These are phyloP conservation scores for Gossypium laxum DNA, from an alignment of 441 rosid species.

Conservation along the genomic window DNA sequence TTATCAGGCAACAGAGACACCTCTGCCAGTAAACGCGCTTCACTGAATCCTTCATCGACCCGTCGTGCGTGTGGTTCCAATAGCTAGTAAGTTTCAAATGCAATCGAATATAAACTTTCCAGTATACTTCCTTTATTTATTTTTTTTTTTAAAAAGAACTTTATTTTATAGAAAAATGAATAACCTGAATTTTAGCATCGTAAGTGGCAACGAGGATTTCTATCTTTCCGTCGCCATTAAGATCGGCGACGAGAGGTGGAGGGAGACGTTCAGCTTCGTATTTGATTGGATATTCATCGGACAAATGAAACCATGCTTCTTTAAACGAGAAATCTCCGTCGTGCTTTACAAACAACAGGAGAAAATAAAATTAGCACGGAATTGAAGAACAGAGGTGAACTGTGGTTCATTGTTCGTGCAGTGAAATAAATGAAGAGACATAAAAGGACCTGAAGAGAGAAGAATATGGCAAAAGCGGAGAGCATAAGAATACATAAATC, in stretches of 20 bases:
- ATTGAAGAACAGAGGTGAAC: not conserved
- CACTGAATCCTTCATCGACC: slow-evolving; percentile 83
- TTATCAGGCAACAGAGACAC: slow-evolving; percentile 72
- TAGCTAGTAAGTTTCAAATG: slow-evolving; percentile 34
- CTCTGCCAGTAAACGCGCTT: slow-evolving; percentile 64
- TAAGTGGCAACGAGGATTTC: slow-evolving; percentile 81
- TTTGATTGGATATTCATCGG: slow-evolving; percentile 78
- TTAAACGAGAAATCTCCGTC: slow-evolving; percentile 94
- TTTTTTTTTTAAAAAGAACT: not conserved
- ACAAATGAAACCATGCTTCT: slow-evolving; percentile 86
- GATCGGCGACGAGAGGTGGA: slow-evolving; percentile 80
- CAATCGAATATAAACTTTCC: not conserved
- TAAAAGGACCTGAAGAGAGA: slow-evolving; percentile 72
- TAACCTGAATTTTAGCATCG: slow-evolving; percentile 83
- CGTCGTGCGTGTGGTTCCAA: slow-evolving; percentile 78
- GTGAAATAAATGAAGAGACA: not conserved
- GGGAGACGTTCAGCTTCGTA: slow-evolving; percentile 86
- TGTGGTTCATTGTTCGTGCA: not conserved
- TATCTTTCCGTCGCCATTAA: slow-evolving; percentile 84
- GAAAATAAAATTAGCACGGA: not conserved
- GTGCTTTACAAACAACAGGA: slow-evolving; percentile 33
- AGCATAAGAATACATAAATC: slow-evolving; percentile 95
- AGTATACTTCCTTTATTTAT: not conserved
- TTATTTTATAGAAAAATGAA: not conserved
- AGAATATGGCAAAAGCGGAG: slow-evolving; percentile 87